Evolutionary conservation across 306 rosid species (phyloP).

Genomic region (Cucurbita ficifolia): DNA sequence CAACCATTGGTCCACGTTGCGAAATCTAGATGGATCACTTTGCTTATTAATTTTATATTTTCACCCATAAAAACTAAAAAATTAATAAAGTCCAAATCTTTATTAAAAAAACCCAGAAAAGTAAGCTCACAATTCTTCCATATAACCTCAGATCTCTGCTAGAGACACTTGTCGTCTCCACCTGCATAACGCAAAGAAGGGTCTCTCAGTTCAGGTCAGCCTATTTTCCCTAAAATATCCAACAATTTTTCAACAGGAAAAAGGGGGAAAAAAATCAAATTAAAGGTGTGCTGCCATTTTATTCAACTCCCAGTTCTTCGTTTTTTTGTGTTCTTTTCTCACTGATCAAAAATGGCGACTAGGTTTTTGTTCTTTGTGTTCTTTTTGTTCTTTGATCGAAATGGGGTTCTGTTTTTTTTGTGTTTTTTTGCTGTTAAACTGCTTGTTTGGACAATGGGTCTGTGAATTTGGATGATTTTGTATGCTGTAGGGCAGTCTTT

Average conservation of each 20-base stretch:
- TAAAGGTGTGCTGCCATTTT: slow-evolving; percentile 1
- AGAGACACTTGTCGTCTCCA: slow-evolving; percentile 1
- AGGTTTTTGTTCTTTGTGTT: neutral
- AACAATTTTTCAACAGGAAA: neutral
- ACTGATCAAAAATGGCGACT: neutral
- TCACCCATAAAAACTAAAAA: neutral
- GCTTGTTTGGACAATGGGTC: neutral
- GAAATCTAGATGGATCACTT: neutral
- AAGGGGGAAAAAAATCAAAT: neutral
- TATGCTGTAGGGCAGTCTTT: neutral
- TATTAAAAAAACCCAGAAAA: slow-evolving; percentile 1
- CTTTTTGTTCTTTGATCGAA: neutral
- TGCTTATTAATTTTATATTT: neutral
- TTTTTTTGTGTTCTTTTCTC: neutral
- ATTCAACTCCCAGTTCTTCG: neutral
- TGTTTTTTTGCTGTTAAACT: neutral
- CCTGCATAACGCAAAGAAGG: neutral
- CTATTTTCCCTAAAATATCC: slow-evolving; percentile 2
- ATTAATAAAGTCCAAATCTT: neutral
- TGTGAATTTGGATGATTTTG: neutral
- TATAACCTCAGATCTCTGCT: slow-evolving; percentile 21
- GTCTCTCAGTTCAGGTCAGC: neutral
- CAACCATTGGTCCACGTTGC: slow-evolving; percentile 49
- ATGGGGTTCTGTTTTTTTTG: neutral
- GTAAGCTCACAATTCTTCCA: slow-evolving; percentile 10